These are phyloP conservation scores for Russula griseocarnosa DNA, from an alignment of 768 basidiomycete species.

Conservation along the genomic window DNA sequence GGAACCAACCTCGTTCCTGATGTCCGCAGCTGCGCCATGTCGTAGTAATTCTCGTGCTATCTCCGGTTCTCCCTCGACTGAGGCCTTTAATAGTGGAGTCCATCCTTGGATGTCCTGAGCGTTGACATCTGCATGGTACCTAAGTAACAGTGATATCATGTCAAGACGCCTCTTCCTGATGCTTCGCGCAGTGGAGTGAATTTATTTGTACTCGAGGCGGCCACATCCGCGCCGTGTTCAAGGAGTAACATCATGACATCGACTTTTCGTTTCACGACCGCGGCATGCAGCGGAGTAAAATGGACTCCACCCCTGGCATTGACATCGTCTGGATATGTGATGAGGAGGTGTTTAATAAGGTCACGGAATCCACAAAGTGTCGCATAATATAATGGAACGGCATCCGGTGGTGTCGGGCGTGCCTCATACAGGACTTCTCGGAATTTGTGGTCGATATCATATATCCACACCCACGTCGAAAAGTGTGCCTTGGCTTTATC, in stretches of 20 bases:
- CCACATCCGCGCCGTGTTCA: background rate
- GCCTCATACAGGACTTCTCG: background rate
- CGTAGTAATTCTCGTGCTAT: background rate
- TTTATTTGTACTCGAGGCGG: background rate
- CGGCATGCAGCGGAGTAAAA: background rate
- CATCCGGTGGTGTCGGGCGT: background rate
- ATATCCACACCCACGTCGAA: background rate
- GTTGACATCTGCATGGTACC: background rate
- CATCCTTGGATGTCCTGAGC: accelerated
- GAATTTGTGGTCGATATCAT: conserved; percentile 1
- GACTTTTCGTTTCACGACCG: background rate
- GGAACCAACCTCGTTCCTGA: background rate
- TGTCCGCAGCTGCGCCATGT: background rate
- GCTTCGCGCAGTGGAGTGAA: background rate
- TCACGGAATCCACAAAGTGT: background rate
- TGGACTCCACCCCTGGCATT: background rate
- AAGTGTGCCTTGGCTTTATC: background rate
- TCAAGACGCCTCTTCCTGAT: background rate
- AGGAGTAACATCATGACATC: background rate
- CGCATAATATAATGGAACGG: background rate
- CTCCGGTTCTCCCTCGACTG: background rate
- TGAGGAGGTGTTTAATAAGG: background rate
- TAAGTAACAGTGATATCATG: background rate
- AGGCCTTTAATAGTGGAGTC: background rate
- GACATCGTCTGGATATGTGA: background rate